Evolutionary conservation across 441 rosid genomes (phyloP).

Genomic region (Breynia disticha): DNA sequence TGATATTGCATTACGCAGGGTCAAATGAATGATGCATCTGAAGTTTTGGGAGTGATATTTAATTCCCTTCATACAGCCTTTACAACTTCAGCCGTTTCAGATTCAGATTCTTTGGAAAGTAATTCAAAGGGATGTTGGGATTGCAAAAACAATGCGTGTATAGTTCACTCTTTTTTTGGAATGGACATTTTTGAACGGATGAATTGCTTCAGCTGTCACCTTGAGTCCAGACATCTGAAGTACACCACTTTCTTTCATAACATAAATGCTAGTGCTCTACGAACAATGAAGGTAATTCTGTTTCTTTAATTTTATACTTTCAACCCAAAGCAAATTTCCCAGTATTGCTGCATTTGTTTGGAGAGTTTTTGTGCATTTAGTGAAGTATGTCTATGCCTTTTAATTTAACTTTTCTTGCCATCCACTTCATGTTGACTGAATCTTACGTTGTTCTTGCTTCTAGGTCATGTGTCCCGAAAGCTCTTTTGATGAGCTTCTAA

Average conservation of each 20-base stretch:
- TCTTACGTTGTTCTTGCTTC: not conserved
- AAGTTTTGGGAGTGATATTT: slow-evolving; percentile 80
- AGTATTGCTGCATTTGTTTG: too few relatives aligned
- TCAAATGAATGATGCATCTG: slow-evolving; percentile 98
- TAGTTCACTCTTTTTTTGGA: slow-evolving; percentile 86
- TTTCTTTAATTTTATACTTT: too few relatives aligned
- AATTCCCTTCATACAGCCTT: slow-evolving; percentile 88
- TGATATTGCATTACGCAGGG: slow-evolving; percentile 41
- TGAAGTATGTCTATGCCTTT: slow-evolving; percentile 7
- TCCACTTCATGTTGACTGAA: slow-evolving; percentile 5
- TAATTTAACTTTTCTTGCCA: slow-evolving; percentile 14
- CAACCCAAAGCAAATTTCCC: too few relatives aligned
- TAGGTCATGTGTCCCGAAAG: slow-evolving; percentile 60
- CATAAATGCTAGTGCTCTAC: slow-evolving; percentile 87
- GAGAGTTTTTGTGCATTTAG: too few relatives aligned
- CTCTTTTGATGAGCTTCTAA: slow-evolving; percentile 65
- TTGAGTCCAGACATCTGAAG: slow-evolving; percentile 85
- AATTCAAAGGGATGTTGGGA: slow-evolving; percentile 64
- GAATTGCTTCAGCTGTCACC: slow-evolving; percentile 70
- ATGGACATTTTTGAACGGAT: slow-evolving; percentile 76
- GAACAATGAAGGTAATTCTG: slow-evolving; percentile 64
- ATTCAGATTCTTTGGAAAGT: slow-evolving; percentile 56
- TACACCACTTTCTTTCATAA: slow-evolving; percentile 91
- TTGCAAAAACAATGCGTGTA: slow-evolving; percentile 56
- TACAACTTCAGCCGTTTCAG: slow-evolving; percentile 50